Percentiles rank a stretch among this genome's conserved stretches.
Conservation (phyloP, 2,329 filamentous ascomycete species). For the Fusarium lyarnte region DNA sequence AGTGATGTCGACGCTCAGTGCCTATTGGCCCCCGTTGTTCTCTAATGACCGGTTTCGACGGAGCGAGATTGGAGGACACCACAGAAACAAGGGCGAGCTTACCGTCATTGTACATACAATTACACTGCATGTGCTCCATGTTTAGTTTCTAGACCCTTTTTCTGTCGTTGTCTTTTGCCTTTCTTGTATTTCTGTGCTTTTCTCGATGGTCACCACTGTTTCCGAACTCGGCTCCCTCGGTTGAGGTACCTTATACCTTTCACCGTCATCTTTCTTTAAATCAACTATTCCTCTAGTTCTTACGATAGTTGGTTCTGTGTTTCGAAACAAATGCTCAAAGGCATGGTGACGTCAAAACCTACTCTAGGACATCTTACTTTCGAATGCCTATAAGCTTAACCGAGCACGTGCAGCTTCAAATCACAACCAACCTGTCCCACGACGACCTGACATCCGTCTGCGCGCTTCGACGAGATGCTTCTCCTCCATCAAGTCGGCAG, state of each 20-base stretch:
- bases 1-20: constrained; percentile 28
- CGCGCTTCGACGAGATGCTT: constrained; percentile 69
- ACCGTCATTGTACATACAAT: constrained; percentile 40
- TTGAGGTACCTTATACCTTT: constrained; percentile 1
- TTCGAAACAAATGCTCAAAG: constrained; percentile 15
- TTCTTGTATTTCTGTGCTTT: constrained; percentile 13
- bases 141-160: constrained; percentile 35
- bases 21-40: constrained; percentile 26
- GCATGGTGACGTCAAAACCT: constrained; percentile 42
- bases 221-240: constrained; percentile 26
- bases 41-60: constrained; percentile 7
- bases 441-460: constrained; percentile 13
- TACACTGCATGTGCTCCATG: constrained; percentile 4
- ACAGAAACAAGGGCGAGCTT: constrained; percentile 28
- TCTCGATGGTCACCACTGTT: background rate
- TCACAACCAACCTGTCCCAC: background rate
- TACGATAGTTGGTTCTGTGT: background rate
- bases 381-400: background rate
- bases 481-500: constrained; percentile 90
- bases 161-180: background rate
- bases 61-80: constrained; percentile 33
- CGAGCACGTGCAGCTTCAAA: constrained; percentile 15
- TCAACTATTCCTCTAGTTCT: background rate
- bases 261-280: background rate
- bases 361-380: constrained; percentile 13